phyloP scores from a whole-genome alignment of 2,329 filamentous ascomycete genomes.

The Venturiaceae sp. region DNA sequence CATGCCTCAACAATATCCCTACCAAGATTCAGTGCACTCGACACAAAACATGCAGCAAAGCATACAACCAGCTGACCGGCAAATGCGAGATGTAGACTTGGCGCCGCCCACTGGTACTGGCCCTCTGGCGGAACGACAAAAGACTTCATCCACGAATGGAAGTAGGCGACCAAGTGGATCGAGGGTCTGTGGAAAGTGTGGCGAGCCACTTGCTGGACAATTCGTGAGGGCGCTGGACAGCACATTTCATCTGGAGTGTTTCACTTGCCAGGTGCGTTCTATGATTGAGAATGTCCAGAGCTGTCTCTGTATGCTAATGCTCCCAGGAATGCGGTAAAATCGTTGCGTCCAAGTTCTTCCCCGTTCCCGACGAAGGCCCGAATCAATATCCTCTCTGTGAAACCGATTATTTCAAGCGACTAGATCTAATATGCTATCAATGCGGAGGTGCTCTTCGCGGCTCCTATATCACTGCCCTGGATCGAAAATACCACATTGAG shows the following conservation, averaged over 20 bases:
- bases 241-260: conserved; percentile 95
- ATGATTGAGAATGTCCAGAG: not conserved
- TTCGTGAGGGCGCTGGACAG: conserved; percentile 90
- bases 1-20: not conserved
- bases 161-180: conserved; percentile 23
- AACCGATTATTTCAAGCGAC: conserved; percentile 87
- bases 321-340: conserved; percentile 91
- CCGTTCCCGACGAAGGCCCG: conserved; percentile 82
- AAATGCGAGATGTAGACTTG: not conserved
- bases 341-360: conserved; percentile 98
- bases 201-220: conserved; percentile 79
- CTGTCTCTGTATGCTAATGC: conserved; percentile 4
- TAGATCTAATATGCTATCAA: conserved; percentile 83
- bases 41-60: not conserved
- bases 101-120: not conserved
- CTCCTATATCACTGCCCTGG: conserved; percentile 95
- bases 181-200: conserved; percentile 68
- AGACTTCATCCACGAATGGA: conserved; percentile 11
- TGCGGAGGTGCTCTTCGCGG: conserved; percentile 89
- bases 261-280: conserved; percentile 78
- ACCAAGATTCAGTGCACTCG: not conserved
- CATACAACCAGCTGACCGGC: not conserved
- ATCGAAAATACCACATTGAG: conserved; percentile 97
- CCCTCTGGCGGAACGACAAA: not conserved
- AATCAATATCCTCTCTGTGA: conserved; percentile 93